Conservation (phyloP, 768 basidiomycete species). For the Strobilomyces confusus region DNA sequence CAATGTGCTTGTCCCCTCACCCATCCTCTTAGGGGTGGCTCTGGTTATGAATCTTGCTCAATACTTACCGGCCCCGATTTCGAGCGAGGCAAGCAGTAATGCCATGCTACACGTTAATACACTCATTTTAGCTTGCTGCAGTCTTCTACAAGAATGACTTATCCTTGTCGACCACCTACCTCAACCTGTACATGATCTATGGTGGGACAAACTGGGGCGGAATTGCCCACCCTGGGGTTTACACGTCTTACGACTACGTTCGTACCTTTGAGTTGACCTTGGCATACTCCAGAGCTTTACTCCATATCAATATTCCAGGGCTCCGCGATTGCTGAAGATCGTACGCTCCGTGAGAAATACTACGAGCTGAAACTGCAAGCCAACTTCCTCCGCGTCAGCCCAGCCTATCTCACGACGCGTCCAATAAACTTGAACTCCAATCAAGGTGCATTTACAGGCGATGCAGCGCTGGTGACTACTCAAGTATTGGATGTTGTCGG, state of each 20-base stretch:
- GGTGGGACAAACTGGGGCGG: slow-evolving; percentile 64
- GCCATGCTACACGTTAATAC: neutral
- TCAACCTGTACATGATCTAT: slow-evolving; percentile 55
- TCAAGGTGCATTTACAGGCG: slow-evolving; percentile 46
- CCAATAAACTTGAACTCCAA: slow-evolving; percentile 40
- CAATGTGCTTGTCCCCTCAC: neutral
- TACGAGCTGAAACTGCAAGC: slow-evolving; percentile 52
- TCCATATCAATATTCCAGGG: slow-evolving; percentile 31
- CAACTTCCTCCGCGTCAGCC: slow-evolving; percentile 47
- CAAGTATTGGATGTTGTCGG: slow-evolving; percentile 47
- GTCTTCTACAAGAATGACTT: slow-evolving; percentile 22
- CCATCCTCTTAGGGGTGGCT: slow-evolving; percentile 18
- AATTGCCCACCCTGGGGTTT: slow-evolving; percentile 52
- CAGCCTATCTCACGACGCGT: slow-evolving; percentile 45
- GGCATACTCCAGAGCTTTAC: neutral
- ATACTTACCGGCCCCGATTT: slow-evolving; percentile 23
- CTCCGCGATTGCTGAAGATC: slow-evolving; percentile 47
- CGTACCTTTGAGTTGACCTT: neutral
- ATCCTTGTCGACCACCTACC: slow-evolving; percentile 13
- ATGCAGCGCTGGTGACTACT: slow-evolving; percentile 45
- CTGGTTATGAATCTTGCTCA: slow-evolving; percentile 20
- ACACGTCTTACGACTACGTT: slow-evolving; percentile 61
- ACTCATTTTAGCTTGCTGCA: slow-evolving; percentile 1
- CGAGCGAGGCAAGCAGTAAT: slow-evolving; percentile 16
- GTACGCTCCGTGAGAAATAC: slow-evolving; percentile 50